Percentiles rank a stretch among this genome's conserved stretches.
These are phyloP conservation scores for Kregervanrija delftensis DNA, from an alignment of 805 yeast species.

Conservation along the genomic window DNA sequence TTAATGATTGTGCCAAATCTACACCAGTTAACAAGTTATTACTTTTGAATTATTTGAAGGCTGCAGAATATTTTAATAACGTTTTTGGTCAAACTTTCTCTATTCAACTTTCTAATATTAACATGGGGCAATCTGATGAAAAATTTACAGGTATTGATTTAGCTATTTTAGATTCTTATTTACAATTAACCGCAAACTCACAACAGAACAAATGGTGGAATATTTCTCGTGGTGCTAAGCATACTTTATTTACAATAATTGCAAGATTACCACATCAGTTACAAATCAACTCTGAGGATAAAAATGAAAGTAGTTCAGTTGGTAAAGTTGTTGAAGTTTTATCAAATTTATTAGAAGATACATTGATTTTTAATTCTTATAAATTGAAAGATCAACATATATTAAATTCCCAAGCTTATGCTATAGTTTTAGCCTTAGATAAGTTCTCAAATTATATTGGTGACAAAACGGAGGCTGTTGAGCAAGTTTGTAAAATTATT, in stretches of 20 bases:
- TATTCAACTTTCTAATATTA: slow-evolving; percentile 13
- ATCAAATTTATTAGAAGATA: slow-evolving; percentile 39
- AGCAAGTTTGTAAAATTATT: slow-evolving; percentile 51
- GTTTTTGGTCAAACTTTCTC: slow-evolving; percentile 15
- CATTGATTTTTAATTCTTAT: slow-evolving; percentile 43
- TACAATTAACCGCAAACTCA: slow-evolving; percentile 50
- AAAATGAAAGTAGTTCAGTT: slow-evolving; percentile 12
- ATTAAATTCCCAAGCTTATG: slow-evolving; percentile 47
- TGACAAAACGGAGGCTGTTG: slow-evolving; percentile 12
- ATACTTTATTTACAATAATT: slow-evolving; percentile 63
- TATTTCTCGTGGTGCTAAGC: slow-evolving; percentile 31
- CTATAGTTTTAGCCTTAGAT: slow-evolving; percentile 45
- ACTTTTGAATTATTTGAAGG: slow-evolving; percentile 39
- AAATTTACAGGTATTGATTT: slow-evolving; percentile 46
- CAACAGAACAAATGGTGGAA: slow-evolving; percentile 73
- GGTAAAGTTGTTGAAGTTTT: slow-evolving; percentile 44
- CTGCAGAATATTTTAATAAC: slow-evolving; percentile 23
- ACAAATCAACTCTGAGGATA: slow-evolving; percentile 9
- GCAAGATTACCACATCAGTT: slow-evolving; percentile 39
- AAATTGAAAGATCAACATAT: slow-evolving; percentile 22
- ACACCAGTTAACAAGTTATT: slow-evolving; percentile 37
- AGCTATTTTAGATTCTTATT: slow-evolving; percentile 48
- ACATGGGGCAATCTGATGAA: slow-evolving; percentile 21
- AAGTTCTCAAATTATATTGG: slow-evolving; percentile 10
- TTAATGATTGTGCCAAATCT: slow-evolving; percentile 34